Percentiles rank a stretch among this genome's conserved stretches.
Conservation (phyloP, 2,329 filamentous ascomycete genomes). For the Cordyceps fumosorosea region DNA sequence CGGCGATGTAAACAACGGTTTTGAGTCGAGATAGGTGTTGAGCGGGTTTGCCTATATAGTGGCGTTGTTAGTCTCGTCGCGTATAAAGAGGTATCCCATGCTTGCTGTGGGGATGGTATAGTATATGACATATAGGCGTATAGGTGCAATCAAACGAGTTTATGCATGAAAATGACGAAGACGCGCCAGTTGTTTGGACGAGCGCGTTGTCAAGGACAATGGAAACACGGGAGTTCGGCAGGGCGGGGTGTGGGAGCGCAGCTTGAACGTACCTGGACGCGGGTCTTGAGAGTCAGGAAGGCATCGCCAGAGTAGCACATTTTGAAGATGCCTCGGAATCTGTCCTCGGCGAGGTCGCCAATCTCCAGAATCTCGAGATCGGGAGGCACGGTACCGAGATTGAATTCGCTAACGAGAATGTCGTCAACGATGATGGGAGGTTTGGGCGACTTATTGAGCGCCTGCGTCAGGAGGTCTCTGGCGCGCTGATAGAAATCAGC, state of each 20-base stretch:
- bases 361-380: slow-evolving; percentile 97
- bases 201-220: background rate
- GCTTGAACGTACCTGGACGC: slow-evolving; percentile 67
- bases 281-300: slow-evolving; percentile 88
- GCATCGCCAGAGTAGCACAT: slow-evolving; percentile 98
- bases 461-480: slow-evolving; percentile 87
- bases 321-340: slow-evolving; percentile 97
- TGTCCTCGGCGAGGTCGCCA: slow-evolving; percentile 91
- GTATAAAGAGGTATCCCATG: background rate
- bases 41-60: slow-evolving; percentile 75
- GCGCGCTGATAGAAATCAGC: slow-evolving; percentile 84
- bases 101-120: slow-evolving; percentile 3
- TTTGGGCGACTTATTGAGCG: slow-evolving; percentile 95
- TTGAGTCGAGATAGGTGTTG: slow-evolving; percentile 89
- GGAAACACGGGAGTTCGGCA: background rate
- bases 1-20: slow-evolving; percentile 87
- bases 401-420: slow-evolving; percentile 96
- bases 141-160: slow-evolving; percentile 7
- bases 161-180: background rate
- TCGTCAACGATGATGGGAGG: slow-evolving; percentile 99
- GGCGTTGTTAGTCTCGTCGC: slow-evolving; percentile 7
- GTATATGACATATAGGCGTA: background rate
- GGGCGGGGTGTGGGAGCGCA: slow-evolving; percentile 13
- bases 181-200: background rate
- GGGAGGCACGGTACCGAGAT: slow-evolving; percentile 88